Conservation (phyloP, 139 green algal genomes). For the Diplosphaera chodatii region DNA sequence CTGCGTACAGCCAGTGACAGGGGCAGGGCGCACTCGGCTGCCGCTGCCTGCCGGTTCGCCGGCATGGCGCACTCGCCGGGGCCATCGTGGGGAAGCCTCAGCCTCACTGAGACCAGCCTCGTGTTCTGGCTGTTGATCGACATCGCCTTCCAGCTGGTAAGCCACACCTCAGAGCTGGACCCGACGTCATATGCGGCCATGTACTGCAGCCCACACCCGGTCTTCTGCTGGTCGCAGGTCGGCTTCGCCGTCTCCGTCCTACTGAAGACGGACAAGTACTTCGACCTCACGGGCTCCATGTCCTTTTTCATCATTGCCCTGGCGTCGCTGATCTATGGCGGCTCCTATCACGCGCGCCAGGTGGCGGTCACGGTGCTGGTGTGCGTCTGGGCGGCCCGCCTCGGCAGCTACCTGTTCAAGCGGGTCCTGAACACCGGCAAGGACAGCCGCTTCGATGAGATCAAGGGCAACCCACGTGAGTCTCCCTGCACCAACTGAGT, state of each 20-base stretch:
- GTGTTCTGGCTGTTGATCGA: conserved; percentile 17
- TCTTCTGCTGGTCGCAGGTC: neutral
- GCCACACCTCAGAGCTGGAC: too few relatives aligned
- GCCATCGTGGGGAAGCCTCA: neutral
- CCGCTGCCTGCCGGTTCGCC: neutral
- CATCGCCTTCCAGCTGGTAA: conserved; percentile 31
- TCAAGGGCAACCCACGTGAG: conserved; percentile 53
- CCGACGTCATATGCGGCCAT: too few relatives aligned
- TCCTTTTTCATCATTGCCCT: conserved; percentile 46
- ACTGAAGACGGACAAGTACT: conserved; percentile 70
- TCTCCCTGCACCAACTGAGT: conserved; percentile 4
- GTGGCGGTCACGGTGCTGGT: conserved; percentile 57
- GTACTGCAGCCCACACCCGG: too few relatives aligned
- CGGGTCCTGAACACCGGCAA: conserved; percentile 56
- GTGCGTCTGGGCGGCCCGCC: conserved; percentile 56
- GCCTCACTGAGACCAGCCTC: conserved; percentile 1
- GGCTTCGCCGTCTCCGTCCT: conserved; percentile 18
- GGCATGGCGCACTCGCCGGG: neutral
- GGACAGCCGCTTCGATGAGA: conserved; percentile 75
- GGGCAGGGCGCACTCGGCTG: neutral
- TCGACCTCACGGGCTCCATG: conserved; percentile 53
- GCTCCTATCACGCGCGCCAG: conserved; percentile 15
- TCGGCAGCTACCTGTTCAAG: conserved; percentile 68
- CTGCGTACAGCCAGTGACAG: neutral
- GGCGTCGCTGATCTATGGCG: conserved; percentile 25